These are phyloP conservation scores for Vitis labrusca DNA, from an alignment of 164 flowering plant genomes.

Conservation along the genomic window DNA sequence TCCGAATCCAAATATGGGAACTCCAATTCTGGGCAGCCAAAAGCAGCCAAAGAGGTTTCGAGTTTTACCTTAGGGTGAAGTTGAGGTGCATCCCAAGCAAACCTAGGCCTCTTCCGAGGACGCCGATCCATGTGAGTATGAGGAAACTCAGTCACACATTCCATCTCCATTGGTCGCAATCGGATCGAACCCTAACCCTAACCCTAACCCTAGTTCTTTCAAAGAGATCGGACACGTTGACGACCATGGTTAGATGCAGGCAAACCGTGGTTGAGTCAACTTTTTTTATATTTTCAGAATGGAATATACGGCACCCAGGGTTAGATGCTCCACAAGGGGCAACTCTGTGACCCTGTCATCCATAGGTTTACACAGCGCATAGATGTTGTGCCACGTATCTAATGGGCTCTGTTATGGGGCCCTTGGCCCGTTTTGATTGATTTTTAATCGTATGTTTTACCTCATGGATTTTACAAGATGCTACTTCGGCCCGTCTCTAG, in stretches of 20 bases:
- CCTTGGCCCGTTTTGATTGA: too few species aligned
- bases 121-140: constrained; percentile 57
- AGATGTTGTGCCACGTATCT: too few species aligned
- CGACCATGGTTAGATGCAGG: constrained; percentile 1
- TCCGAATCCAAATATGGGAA: background rate
- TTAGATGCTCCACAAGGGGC: too few species aligned
- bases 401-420: too few species aligned
- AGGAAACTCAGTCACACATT: constrained; percentile 25
- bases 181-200: constrained; percentile 2
- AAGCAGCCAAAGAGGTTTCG: background rate
- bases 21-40: background rate
- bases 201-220: constrained; percentile 8
- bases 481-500: too few species aligned
- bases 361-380: too few species aligned
- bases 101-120: constrained; percentile 64
- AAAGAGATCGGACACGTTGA: constrained; percentile 6
- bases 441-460: too few species aligned
- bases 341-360: too few species aligned
- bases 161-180: constrained; percentile 24
- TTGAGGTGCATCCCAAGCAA: constrained; percentile 55
- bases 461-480: too few species aligned
- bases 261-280: constrained; percentile 11
- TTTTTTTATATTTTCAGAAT: background rate
- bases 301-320: too few species aligned
- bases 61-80: constrained; percentile 39